Evolutionary conservation across 2,329 filamentous ascomycete genomes (phyloP), one percentile per base, ranked within the genome.

Genomic region (Pseudohalonectria lignicola): DNA sequence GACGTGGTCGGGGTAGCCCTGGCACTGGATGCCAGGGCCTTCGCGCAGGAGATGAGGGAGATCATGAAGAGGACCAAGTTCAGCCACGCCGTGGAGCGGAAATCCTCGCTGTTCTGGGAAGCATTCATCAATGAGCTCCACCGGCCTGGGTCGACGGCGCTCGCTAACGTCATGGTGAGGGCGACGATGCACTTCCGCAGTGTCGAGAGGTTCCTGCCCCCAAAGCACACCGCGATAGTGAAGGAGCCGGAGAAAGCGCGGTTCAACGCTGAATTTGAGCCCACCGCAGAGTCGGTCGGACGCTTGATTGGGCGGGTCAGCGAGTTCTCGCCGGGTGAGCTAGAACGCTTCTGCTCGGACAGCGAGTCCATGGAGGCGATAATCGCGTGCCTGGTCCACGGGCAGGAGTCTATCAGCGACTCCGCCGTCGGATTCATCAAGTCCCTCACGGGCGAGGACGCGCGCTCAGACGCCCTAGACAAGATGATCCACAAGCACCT

Each of bases 351-450:
- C 10, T 86, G 85, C 49, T 67, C 74, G 37, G 76, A 81, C 41
- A 43, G 46, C n/a, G n/a, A 23, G 5, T 47, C 79, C 6, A 82
- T 85, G 42, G 77, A 80, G 46, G 76, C 84, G 28, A 70, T 94
- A 31, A 76, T 94, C 33, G 80, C 82, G 4, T 72, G 86, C 15
- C 74, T 95, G 6, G 78, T 95, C 40, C 87, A 87, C 31, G 84
- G 86, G 13, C 81, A 93, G 47, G 67, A 82, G 40, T 72, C 79
- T 41, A 79, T 92, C 25, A 86, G 86, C 43, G 81, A 88, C 53
- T 82, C 85, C 13, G 80, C 84, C 1, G 74, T 88, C 6, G 82
- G 87, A 47, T 64, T 96, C 20, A 72, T 96, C 46, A 94, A 94
- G 57, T 77, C 77, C 26, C 75, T 90, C 49, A 92, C 85, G 26